Evolutionary conservation across 2,329 filamentous ascomycete genomes (phyloP).

Genomic region (Zelopaecilomyces penicillatus): DNA sequence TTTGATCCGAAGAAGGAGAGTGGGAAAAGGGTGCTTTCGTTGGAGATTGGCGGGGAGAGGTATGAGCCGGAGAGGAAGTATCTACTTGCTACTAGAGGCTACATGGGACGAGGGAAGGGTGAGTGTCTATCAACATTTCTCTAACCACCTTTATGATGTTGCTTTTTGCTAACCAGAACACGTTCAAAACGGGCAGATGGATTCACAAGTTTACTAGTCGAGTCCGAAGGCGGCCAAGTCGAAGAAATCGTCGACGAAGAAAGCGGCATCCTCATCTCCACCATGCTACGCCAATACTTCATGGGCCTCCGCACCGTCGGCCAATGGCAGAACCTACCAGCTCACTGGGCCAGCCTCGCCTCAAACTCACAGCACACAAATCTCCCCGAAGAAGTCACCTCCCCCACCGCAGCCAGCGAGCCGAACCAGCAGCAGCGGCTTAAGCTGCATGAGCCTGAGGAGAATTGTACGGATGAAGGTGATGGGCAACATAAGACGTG

Average conservation of each 20-base stretch:
- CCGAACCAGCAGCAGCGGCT: conserved; percentile 25
- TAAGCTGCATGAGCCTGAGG: conserved; percentile 12
- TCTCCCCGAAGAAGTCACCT: conserved; percentile 24
- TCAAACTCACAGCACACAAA: conserved; percentile 45
- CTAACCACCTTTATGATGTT: neutral
- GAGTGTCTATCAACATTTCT: neutral
- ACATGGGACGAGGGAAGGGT: conserved; percentile 78
- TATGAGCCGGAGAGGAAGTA: conserved; percentile 59
- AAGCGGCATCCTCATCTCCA: conserved; percentile 77
- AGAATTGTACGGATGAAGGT: conserved; percentile 8
- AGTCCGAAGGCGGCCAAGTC: conserved; percentile 65
- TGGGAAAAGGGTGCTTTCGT: conserved; percentile 55
- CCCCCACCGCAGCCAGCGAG: conserved; percentile 15
- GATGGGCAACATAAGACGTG: conserved; percentile 20
- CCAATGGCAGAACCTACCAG: conserved; percentile 66
- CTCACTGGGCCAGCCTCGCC: conserved; percentile 61
- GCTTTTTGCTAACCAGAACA: neutral
- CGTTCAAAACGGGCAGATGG: conserved; percentile 47
- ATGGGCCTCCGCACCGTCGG: conserved; percentile 76
- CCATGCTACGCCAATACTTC: conserved; percentile 84
- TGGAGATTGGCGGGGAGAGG: conserved; percentile 51
- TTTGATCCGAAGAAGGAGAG: conserved; percentile 57
- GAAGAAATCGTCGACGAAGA: conserved; percentile 79
- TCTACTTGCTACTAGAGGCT: conserved; percentile 69
- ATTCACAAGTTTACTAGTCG: conserved; percentile 65